Evolutionary conservation across 2,329 filamentous ascomycete genomes (phyloP).

Genomic region (Cordyceps javanica): DNA sequence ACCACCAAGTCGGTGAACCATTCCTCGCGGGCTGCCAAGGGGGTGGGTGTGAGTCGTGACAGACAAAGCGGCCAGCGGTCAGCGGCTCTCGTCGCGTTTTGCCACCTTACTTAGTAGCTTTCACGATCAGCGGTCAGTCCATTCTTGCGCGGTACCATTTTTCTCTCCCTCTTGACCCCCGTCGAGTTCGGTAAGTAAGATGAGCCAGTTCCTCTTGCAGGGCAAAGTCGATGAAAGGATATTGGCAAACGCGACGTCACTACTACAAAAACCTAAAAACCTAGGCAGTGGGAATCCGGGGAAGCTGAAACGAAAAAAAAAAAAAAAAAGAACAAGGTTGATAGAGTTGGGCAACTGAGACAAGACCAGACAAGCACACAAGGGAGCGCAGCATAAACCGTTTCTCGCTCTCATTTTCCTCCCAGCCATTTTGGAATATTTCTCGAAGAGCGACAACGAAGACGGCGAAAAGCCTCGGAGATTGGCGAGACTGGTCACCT

Average conservation of each 20-base stretch:
- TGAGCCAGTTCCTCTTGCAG: not conserved
- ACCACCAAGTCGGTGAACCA: constrained; percentile 3
- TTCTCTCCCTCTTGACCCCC: not conserved
- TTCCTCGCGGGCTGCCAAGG: not conserved
- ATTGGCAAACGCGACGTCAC: not conserved
- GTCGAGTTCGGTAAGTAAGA: not conserved
- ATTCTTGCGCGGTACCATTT: not conserved
- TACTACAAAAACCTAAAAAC: no score
- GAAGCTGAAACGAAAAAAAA: constrained; percentile 1
- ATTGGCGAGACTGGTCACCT: not conserved
- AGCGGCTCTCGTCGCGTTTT: not conserved
- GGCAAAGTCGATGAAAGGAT: not conserved
- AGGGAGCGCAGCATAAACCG: not conserved
- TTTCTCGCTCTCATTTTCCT: not conserved
- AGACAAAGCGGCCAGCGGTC: not conserved
- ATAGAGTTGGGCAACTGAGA: not conserved
- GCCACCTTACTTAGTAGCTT: not conserved
- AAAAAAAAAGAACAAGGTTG: not conserved
- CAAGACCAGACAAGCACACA: not conserved
- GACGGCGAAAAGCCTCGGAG: not conserved
- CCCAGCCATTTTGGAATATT: not conserved
- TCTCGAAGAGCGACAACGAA: not conserved
- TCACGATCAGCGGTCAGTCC: constrained; percentile 1
- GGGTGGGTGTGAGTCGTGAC: no score
- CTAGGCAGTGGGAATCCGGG: constrained; percentile 3